These are phyloP conservation scores for Yamadazyma siamensis DNA, from an alignment of 1,139 yeast genomes.

Conservation along the genomic window DNA sequence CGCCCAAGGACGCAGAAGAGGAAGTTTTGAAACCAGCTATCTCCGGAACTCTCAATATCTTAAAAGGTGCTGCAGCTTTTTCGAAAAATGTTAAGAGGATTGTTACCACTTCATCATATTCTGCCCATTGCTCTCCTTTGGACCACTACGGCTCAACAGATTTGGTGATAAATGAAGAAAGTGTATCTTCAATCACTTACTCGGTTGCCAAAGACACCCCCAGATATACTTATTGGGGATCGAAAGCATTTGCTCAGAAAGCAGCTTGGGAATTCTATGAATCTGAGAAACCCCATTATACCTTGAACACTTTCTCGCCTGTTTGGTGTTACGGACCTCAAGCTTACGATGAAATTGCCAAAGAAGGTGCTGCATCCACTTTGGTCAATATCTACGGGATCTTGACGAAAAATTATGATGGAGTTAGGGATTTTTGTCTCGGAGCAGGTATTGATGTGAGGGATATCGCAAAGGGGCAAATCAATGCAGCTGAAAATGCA, in stretches of 20 bases:
- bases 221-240: constrained; percentile 29
- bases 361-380: constrained; percentile 10
- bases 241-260: constrained; percentile 33
- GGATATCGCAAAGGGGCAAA: constrained; percentile 33
- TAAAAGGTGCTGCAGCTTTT: constrained; percentile 21
- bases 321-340: constrained; percentile 46
- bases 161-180: constrained; percentile 24
- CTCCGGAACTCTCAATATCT: constrained; percentile 30
- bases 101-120: constrained; percentile 38
- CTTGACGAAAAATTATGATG: constrained; percentile 8
- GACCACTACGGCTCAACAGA: constrained; percentile 25
- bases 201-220: constrained; percentile 14
- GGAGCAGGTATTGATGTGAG: constrained; percentile 34
- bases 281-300: constrained; percentile 33
- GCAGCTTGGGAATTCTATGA: constrained; percentile 29
- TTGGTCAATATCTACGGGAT: constrained; percentile 2
- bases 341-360: constrained; percentile 20
- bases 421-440: constrained; percentile 12
- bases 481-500: constrained; percentile 24
- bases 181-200: constrained; percentile 23
- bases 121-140: constrained; percentile 19
- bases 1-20: constrained; percentile 13
- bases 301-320: constrained; percentile 44
- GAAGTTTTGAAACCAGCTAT: constrained; percentile 25
- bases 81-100: constrained; percentile 26